Evolutionary conservation across 2,329 filamentous ascomycete genomes (phyloP).

Genomic region (Paracoccidioides lutzii): DNA sequence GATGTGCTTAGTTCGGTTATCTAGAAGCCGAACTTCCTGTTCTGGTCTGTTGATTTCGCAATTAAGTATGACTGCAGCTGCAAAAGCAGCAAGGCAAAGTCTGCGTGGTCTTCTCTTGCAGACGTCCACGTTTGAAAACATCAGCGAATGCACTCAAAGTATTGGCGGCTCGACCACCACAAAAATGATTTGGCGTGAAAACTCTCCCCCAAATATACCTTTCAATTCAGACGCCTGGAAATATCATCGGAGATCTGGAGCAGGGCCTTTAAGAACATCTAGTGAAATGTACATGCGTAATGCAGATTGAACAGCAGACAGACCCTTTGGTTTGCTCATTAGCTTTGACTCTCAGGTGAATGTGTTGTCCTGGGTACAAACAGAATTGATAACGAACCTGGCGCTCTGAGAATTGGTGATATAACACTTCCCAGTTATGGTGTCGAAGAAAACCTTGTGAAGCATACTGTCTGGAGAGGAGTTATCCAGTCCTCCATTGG

Average conservation of each 20-base stretch:
- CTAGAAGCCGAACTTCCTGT: slow-evolving; percentile 22
- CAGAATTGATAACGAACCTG: slow-evolving; percentile 36
- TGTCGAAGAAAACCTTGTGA: neutral
- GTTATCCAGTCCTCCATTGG: neutral
- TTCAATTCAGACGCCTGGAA: slow-evolving; percentile 18
- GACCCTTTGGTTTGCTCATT: slow-evolving; percentile 19
- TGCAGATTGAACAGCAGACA: slow-evolving; percentile 25
- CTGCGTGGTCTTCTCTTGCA: slow-evolving; percentile 23
- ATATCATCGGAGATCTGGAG: slow-evolving; percentile 21
- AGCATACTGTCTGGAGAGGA: neutral
- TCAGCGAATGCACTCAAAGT: slow-evolving; percentile 40
- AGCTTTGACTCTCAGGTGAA: slow-evolving; percentile 31
- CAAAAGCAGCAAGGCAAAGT: slow-evolving; percentile 38
- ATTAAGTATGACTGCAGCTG: slow-evolving; percentile 34
- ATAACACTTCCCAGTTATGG: neutral
- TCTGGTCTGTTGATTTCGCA: slow-evolving; percentile 16
- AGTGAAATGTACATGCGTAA: slow-evolving; percentile 32
- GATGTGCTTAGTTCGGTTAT: slow-evolving; percentile 32
- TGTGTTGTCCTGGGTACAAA: slow-evolving; percentile 31
- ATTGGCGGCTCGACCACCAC: slow-evolving; percentile 40
- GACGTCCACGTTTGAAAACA: slow-evolving; percentile 16
- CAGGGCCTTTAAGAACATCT: slow-evolving; percentile 30
- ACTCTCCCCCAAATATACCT: neutral
- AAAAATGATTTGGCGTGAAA: slow-evolving; percentile 36
- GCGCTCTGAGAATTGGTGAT: slow-evolving; percentile 23